Evolutionary conservation across 345 rosid genomes (phyloP).

Genomic region (Durio zibethinus): DNA sequence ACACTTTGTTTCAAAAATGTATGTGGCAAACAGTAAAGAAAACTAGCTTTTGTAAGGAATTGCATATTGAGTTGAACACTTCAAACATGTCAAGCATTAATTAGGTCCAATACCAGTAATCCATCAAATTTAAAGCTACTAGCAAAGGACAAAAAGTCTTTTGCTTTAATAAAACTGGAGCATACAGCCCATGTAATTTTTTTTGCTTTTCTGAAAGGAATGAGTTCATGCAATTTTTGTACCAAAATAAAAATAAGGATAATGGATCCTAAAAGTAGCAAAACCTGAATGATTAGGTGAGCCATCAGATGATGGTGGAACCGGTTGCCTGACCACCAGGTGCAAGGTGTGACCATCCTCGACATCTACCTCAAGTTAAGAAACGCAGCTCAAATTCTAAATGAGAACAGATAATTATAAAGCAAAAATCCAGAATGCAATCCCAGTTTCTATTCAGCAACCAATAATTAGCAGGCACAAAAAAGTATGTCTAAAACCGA

Average conservation of each 20-base stretch:
- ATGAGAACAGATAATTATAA: background rate
- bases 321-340: constrained; percentile 73
- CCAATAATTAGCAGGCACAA: background rate
- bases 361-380: constrained; percentile 59
- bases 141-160: background rate
- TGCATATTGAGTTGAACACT: background rate
- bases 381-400: background rate
- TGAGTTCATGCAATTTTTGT: background rate
- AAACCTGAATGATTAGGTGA: constrained; percentile 47
- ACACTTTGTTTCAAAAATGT: background rate
- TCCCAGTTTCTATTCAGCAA: background rate
- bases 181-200: background rate
- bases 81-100: background rate
- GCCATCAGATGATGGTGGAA: constrained; percentile 46
- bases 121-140: background rate
- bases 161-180: background rate
- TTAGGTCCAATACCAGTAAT: background rate
- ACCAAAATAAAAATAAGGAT: background rate
- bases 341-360: constrained; percentile 89
- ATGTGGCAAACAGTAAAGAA: background rate
- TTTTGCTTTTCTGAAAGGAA: background rate
- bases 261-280: background rate
- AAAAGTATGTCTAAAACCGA: background rate
- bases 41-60: background rate
- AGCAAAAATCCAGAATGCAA: background rate